Evolutionary conservation across 148 eudicot species (phyloP), one percentile per base, ranked within the genome.

Genomic region (Cornus florida): DNA sequence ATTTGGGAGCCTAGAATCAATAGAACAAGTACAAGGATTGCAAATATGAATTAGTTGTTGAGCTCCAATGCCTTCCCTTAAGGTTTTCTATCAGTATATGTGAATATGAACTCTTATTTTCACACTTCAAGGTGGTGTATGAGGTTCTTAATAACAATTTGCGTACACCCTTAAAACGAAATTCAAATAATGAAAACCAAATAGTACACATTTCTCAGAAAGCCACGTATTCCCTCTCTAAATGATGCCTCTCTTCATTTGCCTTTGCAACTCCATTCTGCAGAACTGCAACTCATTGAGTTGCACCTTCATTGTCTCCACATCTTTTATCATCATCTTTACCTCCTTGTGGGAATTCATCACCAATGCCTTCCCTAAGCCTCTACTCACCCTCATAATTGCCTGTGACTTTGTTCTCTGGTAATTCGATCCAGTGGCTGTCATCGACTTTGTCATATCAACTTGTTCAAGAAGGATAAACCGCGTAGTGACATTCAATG

Each of bases 401-500:
- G 50, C 70, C 72, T 87, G 83, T 17, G 80, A 79, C 33, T 84
- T 87, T 22, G 89, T 84, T 82, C 87, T 79, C 22, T 69, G 71
- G 48, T 79, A 82, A 20, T 38, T 62, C 5, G 84, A 75, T 41
- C 85, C 87, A 14, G 73, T 16, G 43, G 83, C 71, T 5, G 82
- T 85, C 56, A 82, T 81, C 0, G 78, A 79, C 68, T 83, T 84
- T 41, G 78, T 79, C 82, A 86, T 82, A 23, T 65, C 77, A 8
- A 88, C 86, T 35, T 88, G 91, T 78, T 88, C 84, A 64, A 88
- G 87, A 12, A 88, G 85, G 39, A 88, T 66, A 69, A 86, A 88
- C 50, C 79, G 88, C 1, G 88, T 72, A 32, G 35, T 80, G 8
- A 82, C 75, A 62, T 82, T 82, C 67, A 72, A 3, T 43, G 91